Evolutionary conservation across 257 asterid genomes (phyloP), one percentile per base, ranked within the genome.

Genomic region (Penstemon barbatus): DNA sequence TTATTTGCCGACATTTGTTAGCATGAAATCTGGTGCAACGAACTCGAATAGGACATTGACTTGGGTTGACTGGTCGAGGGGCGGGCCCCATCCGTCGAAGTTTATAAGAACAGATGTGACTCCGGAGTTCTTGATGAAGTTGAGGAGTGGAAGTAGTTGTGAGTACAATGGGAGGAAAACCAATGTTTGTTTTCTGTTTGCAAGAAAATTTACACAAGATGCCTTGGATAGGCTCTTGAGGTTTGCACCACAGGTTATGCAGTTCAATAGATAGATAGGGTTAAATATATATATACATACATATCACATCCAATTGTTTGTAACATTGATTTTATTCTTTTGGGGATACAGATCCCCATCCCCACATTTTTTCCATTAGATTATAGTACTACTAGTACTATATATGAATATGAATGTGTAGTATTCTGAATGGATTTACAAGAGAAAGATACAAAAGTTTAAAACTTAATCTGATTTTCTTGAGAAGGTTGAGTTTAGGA

Each of bases 61-160:
- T 2, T 84, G 83, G 85, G 99, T 85, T 0, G 91, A 93, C 63
- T 93, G 97, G 99, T 81, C 96, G 5, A 79, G 77, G 46, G 96
- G 96, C 4, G 96, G 97, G 61, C 92, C 96, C 12, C 99, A 93
- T 65, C 97, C 99, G 0, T 41, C 82, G 15, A 79, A 78, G 57
- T 90, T 69, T 45, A 54, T 71, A 0, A 71, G 95, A 72, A 66
- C 83, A 4, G 73, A 82, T 38, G 68, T 93, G 4, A 77, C 81
- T 1, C 71, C 63, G 18, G 86, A 74, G 77, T 73, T 79, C 46
- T 63, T 93, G 82, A 81, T 82, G 78, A 78, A 9, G 67, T 13
- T 93, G 77, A 84, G 94, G 73, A 66, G 63, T 36, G 89, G 86
- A 7, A 39, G 63, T 2, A 40, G 33, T 6, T 93, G 99, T 43